A percentile compares a stretch with the other conserved stretches of the same genome.
Conservation (phyloP, 108 stramenopile genomes). For the Chaetoceros muelleri region DNA sequence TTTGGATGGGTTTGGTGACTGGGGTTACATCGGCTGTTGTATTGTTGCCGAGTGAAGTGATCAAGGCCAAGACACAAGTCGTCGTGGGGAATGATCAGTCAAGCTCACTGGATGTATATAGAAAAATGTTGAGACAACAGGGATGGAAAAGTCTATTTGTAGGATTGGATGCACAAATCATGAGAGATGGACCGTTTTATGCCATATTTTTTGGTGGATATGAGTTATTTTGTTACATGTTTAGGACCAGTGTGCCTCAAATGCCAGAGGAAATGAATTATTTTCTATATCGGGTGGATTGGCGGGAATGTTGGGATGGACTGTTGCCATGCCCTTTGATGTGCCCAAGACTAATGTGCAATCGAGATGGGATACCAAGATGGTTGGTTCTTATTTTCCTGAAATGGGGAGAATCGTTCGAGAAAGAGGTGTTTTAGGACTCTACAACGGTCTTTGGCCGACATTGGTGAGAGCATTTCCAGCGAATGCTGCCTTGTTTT, state of each 20-base stretch:
- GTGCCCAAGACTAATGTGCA: conserved; percentile 90
- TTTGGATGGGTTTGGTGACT: conserved; percentile 75
- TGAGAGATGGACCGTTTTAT: conserved; percentile 79
- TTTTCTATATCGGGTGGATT: conserved; percentile 76
- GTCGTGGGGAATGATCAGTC: conserved; percentile 34
- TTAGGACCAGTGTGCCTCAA: conserved; percentile 58
- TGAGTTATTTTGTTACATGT: conserved; percentile 69
- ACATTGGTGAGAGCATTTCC: conserved; percentile 83
- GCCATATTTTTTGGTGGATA: conserved; percentile 75
- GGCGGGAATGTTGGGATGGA: conserved; percentile 83
- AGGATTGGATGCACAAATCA: conserved; percentile 81
- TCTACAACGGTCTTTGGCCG: conserved; percentile 72
- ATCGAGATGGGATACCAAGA: conserved; percentile 69
- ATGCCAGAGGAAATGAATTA: conserved; percentile 85
- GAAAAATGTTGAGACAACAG: conserved; percentile 51
- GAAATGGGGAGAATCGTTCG: conserved; percentile 54
- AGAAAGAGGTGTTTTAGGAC: conserved; percentile 55
- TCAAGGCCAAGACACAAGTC: conserved; percentile 84
- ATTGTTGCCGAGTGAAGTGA: conserved; percentile 70
- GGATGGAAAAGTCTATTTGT: conserved; percentile 50
- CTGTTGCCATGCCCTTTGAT: conserved; percentile 84
- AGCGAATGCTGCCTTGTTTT: conserved; percentile 84
- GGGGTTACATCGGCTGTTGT: conserved; percentile 75
- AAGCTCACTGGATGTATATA: conserved; percentile 49
- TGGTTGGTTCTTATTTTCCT: conserved; percentile 79